A percentile compares a stretch with the other conserved stretches of the same genome.
Conservation (phyloP, 2,329 filamentous ascomycete species). For the Scolecobasidium constrictum region DNA sequence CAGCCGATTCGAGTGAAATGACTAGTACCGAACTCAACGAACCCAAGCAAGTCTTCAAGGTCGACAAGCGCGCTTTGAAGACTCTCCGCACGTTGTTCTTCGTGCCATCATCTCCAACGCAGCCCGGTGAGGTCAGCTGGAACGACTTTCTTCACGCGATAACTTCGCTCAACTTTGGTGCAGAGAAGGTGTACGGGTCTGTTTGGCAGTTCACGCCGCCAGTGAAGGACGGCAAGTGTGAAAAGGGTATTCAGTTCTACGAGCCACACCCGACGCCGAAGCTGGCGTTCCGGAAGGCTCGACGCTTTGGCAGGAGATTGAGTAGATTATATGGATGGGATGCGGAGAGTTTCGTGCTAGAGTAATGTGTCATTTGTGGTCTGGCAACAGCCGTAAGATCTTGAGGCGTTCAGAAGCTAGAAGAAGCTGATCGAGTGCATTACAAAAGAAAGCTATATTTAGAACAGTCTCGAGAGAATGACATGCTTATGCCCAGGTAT, state of each 20-base stretch:
- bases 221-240: conserved; percentile 29
- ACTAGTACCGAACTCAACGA: too few relatives aligned
- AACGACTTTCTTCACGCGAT: conserved; percentile 44
- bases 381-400: too few relatives aligned
- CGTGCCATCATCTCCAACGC: conserved; percentile 20
- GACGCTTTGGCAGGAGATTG: conserved; percentile 36
- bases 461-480: too few relatives aligned
- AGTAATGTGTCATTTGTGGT: too few relatives aligned
- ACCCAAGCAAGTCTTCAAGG: too few relatives aligned
- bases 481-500: too few relatives aligned
- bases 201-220: conserved; percentile 45
- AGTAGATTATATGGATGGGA: conserved; percentile 41
- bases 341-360: conserved; percentile 31
- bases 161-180: conserved; percentile 36
- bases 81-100: conserved; percentile 35
- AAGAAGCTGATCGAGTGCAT: too few relatives aligned
- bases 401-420: too few relatives aligned
- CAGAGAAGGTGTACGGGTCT: conserved; percentile 49
- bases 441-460: too few relatives aligned
- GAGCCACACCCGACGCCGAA: conserved; percentile 47
- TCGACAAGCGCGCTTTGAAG: conserved; percentile 29
- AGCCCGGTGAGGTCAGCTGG: conserved; percentile 42
- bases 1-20: too few relatives aligned
- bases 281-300: conserved; percentile 36
- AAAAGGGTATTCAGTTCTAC: conserved; percentile 47